A percentile compares a stretch with the other conserved stretches of the same genome.
Conservation (phyloP, 768 basidiomycete genomes). For the Boletus vermiculosoides region DNA sequence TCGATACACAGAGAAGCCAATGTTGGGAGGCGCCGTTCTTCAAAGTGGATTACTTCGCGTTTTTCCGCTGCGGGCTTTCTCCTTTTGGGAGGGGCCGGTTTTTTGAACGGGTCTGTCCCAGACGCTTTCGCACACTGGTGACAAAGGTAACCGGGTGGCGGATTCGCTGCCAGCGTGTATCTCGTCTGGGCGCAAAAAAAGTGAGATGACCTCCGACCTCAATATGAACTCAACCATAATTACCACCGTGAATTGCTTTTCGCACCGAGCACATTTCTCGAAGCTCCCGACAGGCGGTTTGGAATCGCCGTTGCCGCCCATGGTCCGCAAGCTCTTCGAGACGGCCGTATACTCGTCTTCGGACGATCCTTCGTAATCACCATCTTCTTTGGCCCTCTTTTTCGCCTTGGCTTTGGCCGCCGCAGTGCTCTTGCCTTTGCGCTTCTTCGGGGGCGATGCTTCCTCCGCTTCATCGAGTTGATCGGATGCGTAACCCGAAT, state of each 20-base stretch:
- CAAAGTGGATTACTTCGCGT: constrained; percentile 64
- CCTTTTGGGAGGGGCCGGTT: constrained; percentile 58
- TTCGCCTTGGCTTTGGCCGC: constrained; percentile 42
- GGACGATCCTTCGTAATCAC: constrained; percentile 51
- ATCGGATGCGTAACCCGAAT: constrained; percentile 64
- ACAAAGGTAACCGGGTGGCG: constrained; percentile 78
- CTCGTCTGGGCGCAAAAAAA: constrained; percentile 54
- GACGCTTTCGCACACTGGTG: constrained; percentile 77
- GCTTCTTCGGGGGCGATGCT: constrained; percentile 49
- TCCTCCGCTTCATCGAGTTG: constrained; percentile 64
- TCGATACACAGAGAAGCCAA: constrained; percentile 81
- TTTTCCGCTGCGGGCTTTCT: constrained; percentile 64
- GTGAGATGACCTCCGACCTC: neutral
- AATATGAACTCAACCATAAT: constrained; percentile 27
- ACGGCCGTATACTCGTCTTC: constrained; percentile 69
- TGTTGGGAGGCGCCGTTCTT: constrained; percentile 65
- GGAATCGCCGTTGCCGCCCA: constrained; percentile 28
- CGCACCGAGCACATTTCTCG: constrained; percentile 77
- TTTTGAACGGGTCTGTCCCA: constrained; percentile 86
- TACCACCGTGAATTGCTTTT: constrained; percentile 86
- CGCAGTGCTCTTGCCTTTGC: constrained; percentile 42
- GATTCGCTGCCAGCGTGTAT: constrained; percentile 76
- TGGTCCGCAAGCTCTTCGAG: constrained; percentile 47
- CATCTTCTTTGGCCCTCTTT: constrained; percentile 42
- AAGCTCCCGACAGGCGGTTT: constrained; percentile 79